Conservation (phyloP, 352 stramenopile species). For the Achlya hypogyna region DNA sequence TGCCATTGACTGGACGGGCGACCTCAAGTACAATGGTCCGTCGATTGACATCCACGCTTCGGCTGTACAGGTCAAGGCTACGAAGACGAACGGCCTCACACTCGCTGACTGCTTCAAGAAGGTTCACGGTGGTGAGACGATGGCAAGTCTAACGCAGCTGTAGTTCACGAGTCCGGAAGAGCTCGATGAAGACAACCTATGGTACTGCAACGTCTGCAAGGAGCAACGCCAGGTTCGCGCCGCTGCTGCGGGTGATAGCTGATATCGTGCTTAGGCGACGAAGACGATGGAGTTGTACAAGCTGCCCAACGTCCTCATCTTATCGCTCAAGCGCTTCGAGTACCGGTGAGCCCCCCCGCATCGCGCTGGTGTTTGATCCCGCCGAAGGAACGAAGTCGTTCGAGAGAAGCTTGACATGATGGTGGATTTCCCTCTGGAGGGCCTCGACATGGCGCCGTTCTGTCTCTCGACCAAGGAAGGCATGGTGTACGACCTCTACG, state of each 20-base stretch:
- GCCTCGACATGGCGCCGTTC: constrained; percentile 73
- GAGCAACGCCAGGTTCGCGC: constrained; percentile 41
- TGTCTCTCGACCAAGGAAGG: constrained; percentile 46
- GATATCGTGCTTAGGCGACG: constrained; percentile 24
- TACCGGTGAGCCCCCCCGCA: constrained; percentile 30
- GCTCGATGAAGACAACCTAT: constrained; percentile 75
- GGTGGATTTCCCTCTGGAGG: constrained; percentile 81
- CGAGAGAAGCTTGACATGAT: constrained; percentile 76
- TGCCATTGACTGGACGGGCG: constrained; percentile 13
- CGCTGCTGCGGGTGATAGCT: background rate
- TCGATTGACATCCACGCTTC: background rate
- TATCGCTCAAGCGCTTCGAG: constrained; percentile 85
- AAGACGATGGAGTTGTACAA: constrained; percentile 80
- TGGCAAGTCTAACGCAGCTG: background rate
- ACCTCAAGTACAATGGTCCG: constrained; percentile 12
- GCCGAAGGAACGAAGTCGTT: constrained; percentile 44
- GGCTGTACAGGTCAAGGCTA: background rate
- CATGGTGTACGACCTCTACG: constrained; percentile 79
- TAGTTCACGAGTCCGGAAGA: constrained; percentile 70
- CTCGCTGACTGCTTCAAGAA: constrained; percentile 78
- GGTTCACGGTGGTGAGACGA: too few relatives aligned
- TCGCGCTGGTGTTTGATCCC: background rate
- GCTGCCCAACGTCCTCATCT: constrained; percentile 68
- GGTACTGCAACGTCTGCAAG: constrained; percentile 76
- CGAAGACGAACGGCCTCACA: constrained; percentile 32